phyloP scores from a whole-genome alignment of 148 eudicot species.

The Pouteria glomerata region DNA sequence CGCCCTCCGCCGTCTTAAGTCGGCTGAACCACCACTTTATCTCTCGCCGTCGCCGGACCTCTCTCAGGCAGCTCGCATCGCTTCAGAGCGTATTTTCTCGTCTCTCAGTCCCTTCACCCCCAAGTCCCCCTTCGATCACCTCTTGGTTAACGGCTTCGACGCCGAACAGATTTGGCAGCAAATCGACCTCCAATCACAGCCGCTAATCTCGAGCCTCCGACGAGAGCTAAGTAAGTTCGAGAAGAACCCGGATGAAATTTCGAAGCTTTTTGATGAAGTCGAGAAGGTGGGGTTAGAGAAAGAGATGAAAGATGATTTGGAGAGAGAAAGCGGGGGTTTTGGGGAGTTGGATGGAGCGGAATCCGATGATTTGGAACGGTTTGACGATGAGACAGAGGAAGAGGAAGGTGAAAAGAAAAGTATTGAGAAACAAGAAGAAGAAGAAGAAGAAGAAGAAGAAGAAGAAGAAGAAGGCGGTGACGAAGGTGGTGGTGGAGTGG shows the following conservation, averaged over 20 bases:
- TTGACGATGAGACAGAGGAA: slow-evolving; percentile 13
- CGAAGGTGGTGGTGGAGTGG: slow-evolving; percentile 49
- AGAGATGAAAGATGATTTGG: slow-evolving; percentile 19
- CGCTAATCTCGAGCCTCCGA: slow-evolving; percentile 42
- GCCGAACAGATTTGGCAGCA: slow-evolving; percentile 97
- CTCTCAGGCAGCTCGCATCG: slow-evolving; percentile 45
- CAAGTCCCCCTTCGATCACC: slow-evolving; percentile 56
- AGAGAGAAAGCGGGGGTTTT: slow-evolving; percentile 17
- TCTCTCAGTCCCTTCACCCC: slow-evolving; percentile 58
- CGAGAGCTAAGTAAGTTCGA: slow-evolving; percentile 55
- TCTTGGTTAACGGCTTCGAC: slow-evolving; percentile 66
- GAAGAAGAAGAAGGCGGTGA: slow-evolving; percentile 26
- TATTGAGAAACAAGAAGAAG: slow-evolving; percentile 23
- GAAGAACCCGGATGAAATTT: slow-evolving; percentile 51
- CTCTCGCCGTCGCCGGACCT: slow-evolving; percentile 55
- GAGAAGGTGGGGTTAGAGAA: slow-evolving; percentile 16
- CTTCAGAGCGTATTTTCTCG: slow-evolving; percentile 46
- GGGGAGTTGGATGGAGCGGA: slow-evolving; percentile 20
- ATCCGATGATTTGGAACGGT: slow-evolving; percentile 30
- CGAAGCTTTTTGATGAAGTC: slow-evolving; percentile 24
- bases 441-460: slow-evolving; percentile 20
- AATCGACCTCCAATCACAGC: slow-evolving; percentile 69
- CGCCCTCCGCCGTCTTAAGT: slow-evolving; percentile 52
- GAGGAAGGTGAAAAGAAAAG: slow-evolving; percentile 17
- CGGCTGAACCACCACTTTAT: slow-evolving; percentile 58